Percentiles rank a stretch among this genome's conserved stretches.
Conservation (phyloP, 2,329 filamentous ascomycete species). For the Aureobasidium musti region DNA sequence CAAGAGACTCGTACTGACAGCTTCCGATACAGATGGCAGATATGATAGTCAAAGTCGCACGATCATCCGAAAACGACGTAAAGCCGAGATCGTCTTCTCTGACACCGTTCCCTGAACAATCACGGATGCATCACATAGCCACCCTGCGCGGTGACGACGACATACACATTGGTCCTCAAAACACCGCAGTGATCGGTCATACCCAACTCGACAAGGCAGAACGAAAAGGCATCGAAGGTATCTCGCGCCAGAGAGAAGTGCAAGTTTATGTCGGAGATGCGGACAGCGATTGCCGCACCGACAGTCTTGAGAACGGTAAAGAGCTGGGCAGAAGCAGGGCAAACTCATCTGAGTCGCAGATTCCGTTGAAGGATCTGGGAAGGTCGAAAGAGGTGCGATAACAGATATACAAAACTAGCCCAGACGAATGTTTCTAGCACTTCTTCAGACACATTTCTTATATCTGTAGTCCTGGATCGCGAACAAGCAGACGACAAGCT, state of each 20-base stretch:
- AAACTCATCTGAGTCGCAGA: conserved; percentile 13
- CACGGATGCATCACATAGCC: background rate
- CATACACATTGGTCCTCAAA: conserved; percentile 9
- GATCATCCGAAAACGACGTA: conserved; percentile 21
- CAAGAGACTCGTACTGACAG: background rate
- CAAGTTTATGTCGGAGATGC: conserved; percentile 20
- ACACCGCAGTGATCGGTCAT: conserved; percentile 8
- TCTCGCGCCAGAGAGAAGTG: conserved; percentile 15
- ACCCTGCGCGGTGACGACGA: background rate
- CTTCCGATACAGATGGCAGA: conserved; percentile 37
- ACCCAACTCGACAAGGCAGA: background rate
- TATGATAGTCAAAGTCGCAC: conserved; percentile 49
- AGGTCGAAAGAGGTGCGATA: background rate
- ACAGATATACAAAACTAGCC: background rate
- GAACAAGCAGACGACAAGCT: background rate
- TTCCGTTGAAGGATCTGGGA: conserved; percentile 4
- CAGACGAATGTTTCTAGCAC: background rate
- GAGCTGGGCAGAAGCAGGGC: background rate
- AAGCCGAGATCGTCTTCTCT: background rate
- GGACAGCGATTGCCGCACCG: conserved; percentile 1
- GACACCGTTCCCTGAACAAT: background rate
- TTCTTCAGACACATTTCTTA: background rate
- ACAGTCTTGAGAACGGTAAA: background rate
- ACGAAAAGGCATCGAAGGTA: conserved; percentile 21
- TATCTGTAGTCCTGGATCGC: background rate